Conservation (phyloP, 345 rosid genomes). For the Citrus cavaleriei region DNA sequence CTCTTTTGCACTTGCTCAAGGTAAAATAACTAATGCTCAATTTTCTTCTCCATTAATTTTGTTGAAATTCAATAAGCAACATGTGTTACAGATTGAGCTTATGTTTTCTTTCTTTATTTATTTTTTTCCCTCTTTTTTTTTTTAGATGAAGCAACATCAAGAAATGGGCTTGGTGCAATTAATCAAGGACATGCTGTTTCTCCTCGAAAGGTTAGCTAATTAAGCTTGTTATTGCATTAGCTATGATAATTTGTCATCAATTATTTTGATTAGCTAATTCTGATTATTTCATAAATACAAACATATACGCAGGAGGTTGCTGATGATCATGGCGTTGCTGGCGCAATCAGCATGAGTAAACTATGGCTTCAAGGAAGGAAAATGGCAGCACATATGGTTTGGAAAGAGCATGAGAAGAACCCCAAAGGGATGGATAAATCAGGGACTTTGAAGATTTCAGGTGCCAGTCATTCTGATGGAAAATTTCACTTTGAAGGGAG, state of each 20-base stretch:
- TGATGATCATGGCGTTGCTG: conserved; percentile 13
- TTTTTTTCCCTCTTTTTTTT: background rate
- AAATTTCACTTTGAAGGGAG: conserved; percentile 30
- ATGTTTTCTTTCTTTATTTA: background rate
- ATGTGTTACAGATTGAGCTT: background rate
- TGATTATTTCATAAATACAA: background rate
- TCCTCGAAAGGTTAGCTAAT: conserved; percentile 11
- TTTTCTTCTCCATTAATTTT: background rate
- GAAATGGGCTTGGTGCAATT: background rate
- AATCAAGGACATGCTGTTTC: background rate
- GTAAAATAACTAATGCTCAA: conserved; percentile 11
- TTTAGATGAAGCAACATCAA: background rate
- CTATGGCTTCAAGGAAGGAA: conserved; percentile 34
- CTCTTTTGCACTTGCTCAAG: conserved; percentile 32
- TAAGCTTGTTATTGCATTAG: background rate
- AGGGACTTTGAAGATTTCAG: conserved; percentile 33
- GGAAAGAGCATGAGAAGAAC: conserved; percentile 2
- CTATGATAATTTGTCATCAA: background rate
- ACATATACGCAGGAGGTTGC: conserved; percentile 21
- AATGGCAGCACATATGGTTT: conserved; percentile 20
- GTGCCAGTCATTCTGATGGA: conserved; percentile 37
- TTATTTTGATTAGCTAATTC: background rate
- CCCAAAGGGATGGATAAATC: background rate
- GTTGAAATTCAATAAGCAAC: background rate
- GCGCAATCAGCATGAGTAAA: conserved; percentile 2